These are phyloP conservation scores for Macadamia tetraphylla DNA, from an alignment of 164 flowering plant species.

Conservation along the genomic window DNA sequence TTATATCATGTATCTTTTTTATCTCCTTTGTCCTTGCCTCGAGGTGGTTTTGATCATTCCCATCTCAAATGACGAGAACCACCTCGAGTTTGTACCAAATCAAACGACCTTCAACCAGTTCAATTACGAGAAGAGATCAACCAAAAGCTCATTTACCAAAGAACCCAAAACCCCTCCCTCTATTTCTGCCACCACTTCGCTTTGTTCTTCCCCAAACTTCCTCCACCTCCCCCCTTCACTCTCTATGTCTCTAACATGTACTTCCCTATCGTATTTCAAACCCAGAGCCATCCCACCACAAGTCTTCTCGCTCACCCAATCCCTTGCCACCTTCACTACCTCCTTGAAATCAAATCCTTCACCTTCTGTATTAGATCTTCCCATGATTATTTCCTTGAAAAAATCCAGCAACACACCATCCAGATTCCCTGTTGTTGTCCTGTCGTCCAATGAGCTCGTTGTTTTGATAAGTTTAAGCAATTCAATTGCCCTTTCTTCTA, in stretches of 20 bases:
- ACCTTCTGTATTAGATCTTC: neutral
- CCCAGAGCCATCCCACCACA: slow-evolving; percentile 30
- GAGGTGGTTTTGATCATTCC: no score
- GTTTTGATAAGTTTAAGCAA: slow-evolving; percentile 30
- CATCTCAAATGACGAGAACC: no score
- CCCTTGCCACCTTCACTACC: slow-evolving; percentile 32
- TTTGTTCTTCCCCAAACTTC: slow-evolving; percentile 28
- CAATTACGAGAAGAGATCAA: slow-evolving; percentile 25
- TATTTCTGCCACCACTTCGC: slow-evolving; percentile 38
- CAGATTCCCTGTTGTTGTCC: neutral
- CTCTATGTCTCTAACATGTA: slow-evolving; percentile 47
- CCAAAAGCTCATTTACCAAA: slow-evolving; percentile 48
- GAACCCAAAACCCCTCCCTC: slow-evolving; percentile 29
- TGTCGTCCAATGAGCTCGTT: slow-evolving; percentile 8
- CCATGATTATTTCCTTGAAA: slow-evolving; percentile 30
- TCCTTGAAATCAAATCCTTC: slow-evolving; percentile 8
- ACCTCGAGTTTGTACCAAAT: no score
- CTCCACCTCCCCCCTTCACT: slow-evolving; percentile 33
- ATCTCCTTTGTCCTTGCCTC: no score
- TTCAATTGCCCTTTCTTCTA: slow-evolving; percentile 20
- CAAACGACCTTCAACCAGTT: no score
- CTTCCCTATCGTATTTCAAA: slow-evolving; percentile 29
- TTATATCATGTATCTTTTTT: no score
- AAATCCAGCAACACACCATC: slow-evolving; percentile 46
- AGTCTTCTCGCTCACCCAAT: slow-evolving; percentile 37